Evolutionary conservation across 805 yeast species (phyloP), one percentile per base, ranked within the genome.

Genomic region (Kuraishia borneana): DNA sequence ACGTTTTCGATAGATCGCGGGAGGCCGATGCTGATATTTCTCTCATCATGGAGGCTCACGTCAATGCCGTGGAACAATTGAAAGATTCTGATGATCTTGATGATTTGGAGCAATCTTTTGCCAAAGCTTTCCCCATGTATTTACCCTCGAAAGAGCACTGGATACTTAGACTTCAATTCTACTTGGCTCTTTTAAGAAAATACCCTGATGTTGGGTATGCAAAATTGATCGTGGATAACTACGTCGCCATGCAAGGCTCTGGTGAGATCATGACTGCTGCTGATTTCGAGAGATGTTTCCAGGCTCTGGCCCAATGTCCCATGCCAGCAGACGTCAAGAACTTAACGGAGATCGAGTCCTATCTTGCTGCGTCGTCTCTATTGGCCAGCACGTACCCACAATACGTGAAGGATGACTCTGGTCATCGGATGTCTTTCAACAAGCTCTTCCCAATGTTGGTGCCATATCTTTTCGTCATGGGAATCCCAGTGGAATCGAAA

Each of bases 211-310:
- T 16, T 13, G 17, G 25, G n/a, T 33, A 19, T 32, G 21, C 20
- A 27, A 33, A 29, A 21, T 21, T 21, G 13, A 21, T 54, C 7
- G 41, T 48, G 20, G 18, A 41, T 20, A 54, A 52, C 39, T 40
- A 46, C n/a, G 36, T 42, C 23, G 36, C 46, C n/a, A 53, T 50
- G 50, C 51, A 47, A 36, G 46, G 50, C 8, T 44, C 44, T 31
- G 60, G 60, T 0, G 29, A 45, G 8, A 43, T 46, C 4, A 36
- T 56, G 12, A 38, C 48, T 3, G 30, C 42, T 2, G 33, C 42
- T 9, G 47, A 48, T 4, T 28, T 56, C 6, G 39, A 39, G 19
- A 30, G 42, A 10, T 46, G 38, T 20, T 36, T 49, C 18, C 44
- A 45, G 30, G 23, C 18, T 9, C 23, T 20, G 32, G 20, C 17